phyloP scores from a whole-genome alignment of 208 protist species.

The Acanthamoeba royreba region DNA sequence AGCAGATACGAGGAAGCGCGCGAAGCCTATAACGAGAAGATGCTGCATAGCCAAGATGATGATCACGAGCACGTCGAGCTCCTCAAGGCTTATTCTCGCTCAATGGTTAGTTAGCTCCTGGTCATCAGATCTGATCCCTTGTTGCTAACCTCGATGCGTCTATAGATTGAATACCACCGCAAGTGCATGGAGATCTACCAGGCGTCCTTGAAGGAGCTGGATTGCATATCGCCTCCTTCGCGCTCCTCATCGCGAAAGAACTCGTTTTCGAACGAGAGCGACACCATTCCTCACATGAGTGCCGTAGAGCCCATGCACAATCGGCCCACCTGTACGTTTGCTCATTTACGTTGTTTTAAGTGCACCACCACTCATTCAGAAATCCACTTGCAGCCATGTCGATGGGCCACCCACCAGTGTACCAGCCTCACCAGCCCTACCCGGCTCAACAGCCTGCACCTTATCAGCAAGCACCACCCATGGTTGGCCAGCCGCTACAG shows the following conservation, averaged over 20 bases:
- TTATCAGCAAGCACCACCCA: background rate
- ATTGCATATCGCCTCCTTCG: background rate
- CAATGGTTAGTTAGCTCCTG: too few species aligned
- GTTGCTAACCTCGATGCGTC: too few species aligned
- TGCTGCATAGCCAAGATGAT: background rate
- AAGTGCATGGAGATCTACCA: constrained; percentile 11
- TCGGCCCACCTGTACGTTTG: background rate
- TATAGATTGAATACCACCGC: background rate
- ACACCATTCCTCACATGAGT: background rate
- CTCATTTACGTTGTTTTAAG: background rate
- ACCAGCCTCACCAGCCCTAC: background rate
- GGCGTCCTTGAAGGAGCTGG: background rate
- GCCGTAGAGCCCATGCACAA: background rate
- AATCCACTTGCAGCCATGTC: background rate
- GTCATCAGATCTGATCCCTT: too few species aligned
- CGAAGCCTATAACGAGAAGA: background rate
- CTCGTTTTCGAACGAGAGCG: background rate
- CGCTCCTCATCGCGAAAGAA: background rate
- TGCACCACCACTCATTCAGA: background rate
- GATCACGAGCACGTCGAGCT: background rate
- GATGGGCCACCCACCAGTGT: background rate
- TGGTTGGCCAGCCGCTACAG: background rate
- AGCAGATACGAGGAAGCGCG: background rate
- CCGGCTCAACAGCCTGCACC: background rate
- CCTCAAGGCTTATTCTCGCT: background rate